Conservation (phyloP, 176 grass and related monocot species). For the Carex parvula region DNA sequence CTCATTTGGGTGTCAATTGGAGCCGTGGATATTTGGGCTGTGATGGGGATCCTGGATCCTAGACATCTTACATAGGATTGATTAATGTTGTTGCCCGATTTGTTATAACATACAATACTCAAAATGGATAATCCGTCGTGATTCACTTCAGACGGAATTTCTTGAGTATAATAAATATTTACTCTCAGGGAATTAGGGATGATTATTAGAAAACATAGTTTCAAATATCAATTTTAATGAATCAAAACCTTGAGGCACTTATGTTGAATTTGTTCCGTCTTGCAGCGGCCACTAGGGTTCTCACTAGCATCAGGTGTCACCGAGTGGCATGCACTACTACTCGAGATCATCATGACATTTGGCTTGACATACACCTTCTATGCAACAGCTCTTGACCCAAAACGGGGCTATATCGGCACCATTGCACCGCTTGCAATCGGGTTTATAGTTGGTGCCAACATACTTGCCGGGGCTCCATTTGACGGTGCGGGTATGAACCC, state of each 20-base stretch:
- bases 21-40: neutral
- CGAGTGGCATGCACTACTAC: conserved; percentile 78
- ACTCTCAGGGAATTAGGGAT: neutral
- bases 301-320: conserved; percentile 58
- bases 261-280: neutral
- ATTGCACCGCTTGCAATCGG: conserved; percentile 74
- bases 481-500: conserved; percentile 95
- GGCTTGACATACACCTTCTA: conserved; percentile 87
- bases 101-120: neutral
- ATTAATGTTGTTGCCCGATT: neutral
- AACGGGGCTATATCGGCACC: conserved; percentile 59
- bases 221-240: neutral
- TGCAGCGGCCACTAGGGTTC: conserved; percentile 61
- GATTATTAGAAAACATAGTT: neutral
- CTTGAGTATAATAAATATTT: neutral
- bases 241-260: neutral
- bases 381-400: conserved; percentile 77
- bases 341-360: conserved; percentile 83
- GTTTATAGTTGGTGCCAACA: conserved; percentile 83
- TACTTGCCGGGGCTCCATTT: conserved; percentile 68
- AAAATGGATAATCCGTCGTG: neutral
- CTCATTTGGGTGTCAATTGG: neutral
- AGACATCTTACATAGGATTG: neutral
- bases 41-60: neutral
- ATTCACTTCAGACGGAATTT: neutral